phyloP scores from a whole-genome alignment of 495 filamentous ascomycete genomes.

The Trichocladium antarcticum region DNA sequence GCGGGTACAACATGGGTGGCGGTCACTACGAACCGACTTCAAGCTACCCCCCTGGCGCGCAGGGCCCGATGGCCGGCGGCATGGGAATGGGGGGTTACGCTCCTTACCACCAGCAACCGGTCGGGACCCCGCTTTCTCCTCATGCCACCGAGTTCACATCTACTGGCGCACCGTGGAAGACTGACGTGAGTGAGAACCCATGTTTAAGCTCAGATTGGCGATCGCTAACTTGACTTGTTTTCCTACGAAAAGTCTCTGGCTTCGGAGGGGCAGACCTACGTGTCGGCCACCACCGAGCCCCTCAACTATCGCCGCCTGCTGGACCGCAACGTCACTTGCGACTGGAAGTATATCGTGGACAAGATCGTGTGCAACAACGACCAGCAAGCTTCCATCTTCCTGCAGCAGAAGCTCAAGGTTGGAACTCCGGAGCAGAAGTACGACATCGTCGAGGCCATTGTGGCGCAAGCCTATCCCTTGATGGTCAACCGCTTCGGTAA shows the following conservation, averaged over 20 bases:
- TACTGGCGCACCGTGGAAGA: constrained; percentile 36
- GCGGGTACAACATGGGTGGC: constrained; percentile 18
- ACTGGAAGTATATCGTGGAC: constrained; percentile 99
- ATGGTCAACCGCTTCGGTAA: constrained; percentile 99
- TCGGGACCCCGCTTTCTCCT: constrained; percentile 74
- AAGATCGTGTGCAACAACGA: constrained; percentile 99
- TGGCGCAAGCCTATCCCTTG: constrained; percentile 85
- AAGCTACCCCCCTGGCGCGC: constrained; percentile 22
- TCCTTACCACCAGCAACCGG: constrained; percentile 58
- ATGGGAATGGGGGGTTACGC: constrained; percentile 42
- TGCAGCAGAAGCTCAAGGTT: constrained; percentile 98
- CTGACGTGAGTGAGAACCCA: constrained; percentile 35
- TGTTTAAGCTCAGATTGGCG: not conserved
- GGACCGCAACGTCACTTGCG: constrained; percentile 91
- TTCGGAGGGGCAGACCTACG: constrained; percentile 59
- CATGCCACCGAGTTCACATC: constrained; percentile 72
- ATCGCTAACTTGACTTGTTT: constrained; percentile 3
- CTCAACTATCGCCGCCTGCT: constrained; percentile 92
- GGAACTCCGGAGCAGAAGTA: constrained; percentile 92
- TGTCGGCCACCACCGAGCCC: constrained; percentile 74
- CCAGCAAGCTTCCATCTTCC: constrained; percentile 95
- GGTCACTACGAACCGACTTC: constrained; percentile 28
- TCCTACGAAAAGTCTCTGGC: constrained; percentile 30
- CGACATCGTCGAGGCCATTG: constrained; percentile 93
- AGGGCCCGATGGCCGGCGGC: constrained; percentile 18